Base-by-base conservation (phyloP, 495 filamentous ascomycete species). In the Pseudoneurospora amorphoporcata region DNA sequence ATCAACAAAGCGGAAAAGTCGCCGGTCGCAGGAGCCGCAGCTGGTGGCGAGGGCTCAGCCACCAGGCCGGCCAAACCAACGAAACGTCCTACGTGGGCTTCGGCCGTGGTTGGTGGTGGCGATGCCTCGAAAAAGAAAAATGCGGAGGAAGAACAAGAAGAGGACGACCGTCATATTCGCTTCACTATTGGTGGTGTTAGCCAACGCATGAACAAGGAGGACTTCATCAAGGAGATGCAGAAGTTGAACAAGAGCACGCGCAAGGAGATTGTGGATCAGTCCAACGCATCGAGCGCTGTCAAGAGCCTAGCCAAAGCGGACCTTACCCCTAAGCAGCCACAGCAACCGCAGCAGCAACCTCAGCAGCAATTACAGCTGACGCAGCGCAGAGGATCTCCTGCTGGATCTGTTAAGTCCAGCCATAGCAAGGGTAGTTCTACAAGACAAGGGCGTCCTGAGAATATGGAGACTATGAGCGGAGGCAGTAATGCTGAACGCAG, bases 161-260 rank as follows among this genome's bases (percentile, higher is more conserved):
- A 88, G 1, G 89, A 94, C 69, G 94, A 97, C 77, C 88, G 90
- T 43, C 86, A 89, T 47, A 90, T 98, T 71, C 92, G 97, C 68
- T 98, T 98, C 82, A 97, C 92, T 4, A 89, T 99, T 71, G 88
- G 86, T 40, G 87, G 89, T 47, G 86, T 88, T 72, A 92, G 92
- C 29, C 82, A 81, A 45, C 90, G 91, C 23, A 89, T 98, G 91
- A 95, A 88, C 78, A 97, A 97, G 80, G 89, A 91, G 8, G 93
- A 98, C 77, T 98, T 99, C 81, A 91, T 98, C 74, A 83, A 89
- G 68, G 89, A 95, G 77, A 90, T 99, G 74, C 89, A 90, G 78
- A 85, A 89, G 38, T 84, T 98, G 72, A 93, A 97, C 78, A 90
- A 92, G 39, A 91, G 89, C 75, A 88, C 89, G 19, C 88, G 94